Evolutionary conservation across 129 eudicot species (phyloP), one percentile per base, ranked within the genome.

Genomic region (Flaveria bidentis): DNA sequence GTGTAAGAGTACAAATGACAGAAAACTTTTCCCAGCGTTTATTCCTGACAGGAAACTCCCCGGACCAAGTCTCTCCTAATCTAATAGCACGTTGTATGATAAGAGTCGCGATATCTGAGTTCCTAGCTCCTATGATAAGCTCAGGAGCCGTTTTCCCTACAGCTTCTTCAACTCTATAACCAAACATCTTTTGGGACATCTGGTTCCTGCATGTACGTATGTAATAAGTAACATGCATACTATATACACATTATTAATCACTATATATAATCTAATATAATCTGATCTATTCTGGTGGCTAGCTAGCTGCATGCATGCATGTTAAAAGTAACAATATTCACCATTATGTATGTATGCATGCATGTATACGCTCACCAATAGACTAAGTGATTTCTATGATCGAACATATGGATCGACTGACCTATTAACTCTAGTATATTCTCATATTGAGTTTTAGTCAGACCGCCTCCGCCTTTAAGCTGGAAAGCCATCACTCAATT

Each of bases 361-460:
- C 33, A 28, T 28, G 33, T 4, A 28, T 28, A 28, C 3, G 2
- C 91, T 80, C 55, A 89, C 97, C 97, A 92, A 86, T 89, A 92
- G 82, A 87, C 70, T 17, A 92, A 47, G 9, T 33, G 86, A 58
- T 72, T 18, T 61, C 78, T 45, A 33, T 60, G 74, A 80, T 92
- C 87, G 63, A 77, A 78, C 56, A 89, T 86, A 81, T 92, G 91
- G 68, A 92, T 85, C 0, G 96, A 47, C 47, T 85, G 97, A 53
- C 96, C 97, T 91, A 92, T 87, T 51, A 93, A 87, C 78, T 92
- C 87, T 86, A 92, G 78, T 75, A 92, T 87, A 67, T 85, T 92
- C 88, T 85, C 67, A 79, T 85, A 89, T 82, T 85, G 91, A 71
- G 68, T 71, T 47, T 92, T 96, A 28, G 33, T 28, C 33, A 4